Percentiles rank a stretch among this genome's conserved stretches.
Evolutionary conservation across 2,329 filamentous ascomycete genomes (phyloP).

Genomic region (Colletotrichum tamarilloi): DNA sequence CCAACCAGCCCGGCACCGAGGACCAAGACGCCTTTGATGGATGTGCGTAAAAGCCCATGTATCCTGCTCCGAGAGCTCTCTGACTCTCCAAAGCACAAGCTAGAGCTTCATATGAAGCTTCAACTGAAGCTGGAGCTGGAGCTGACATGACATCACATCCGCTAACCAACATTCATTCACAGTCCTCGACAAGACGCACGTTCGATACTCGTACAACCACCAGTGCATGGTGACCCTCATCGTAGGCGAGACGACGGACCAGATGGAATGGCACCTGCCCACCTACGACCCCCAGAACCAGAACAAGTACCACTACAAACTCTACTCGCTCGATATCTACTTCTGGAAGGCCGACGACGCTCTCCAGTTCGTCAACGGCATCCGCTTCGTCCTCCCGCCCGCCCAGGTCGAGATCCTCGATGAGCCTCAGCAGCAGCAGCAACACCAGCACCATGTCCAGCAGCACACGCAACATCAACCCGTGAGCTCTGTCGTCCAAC

Average conservation of each 20-base stretch:
- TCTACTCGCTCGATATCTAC: slow-evolving; percentile 82
- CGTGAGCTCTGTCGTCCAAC: slow-evolving; percentile 78
- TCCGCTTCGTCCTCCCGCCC: slow-evolving; percentile 72
- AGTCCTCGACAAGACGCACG: slow-evolving; percentile 74
- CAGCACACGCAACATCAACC: slow-evolving; percentile 40
- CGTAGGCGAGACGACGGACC: slow-evolving; percentile 64
- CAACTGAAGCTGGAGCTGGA: neutral
- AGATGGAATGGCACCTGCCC: slow-evolving; percentile 79
- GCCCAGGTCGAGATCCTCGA: slow-evolving; percentile 72
- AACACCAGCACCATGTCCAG: slow-evolving; percentile 43
- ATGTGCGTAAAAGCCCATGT: slow-evolving; percentile 63
- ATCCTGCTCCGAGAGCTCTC: neutral
- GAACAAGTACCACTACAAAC: slow-evolving; percentile 81
- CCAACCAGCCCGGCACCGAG: slow-evolving; percentile 78
- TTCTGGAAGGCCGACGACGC: slow-evolving; percentile 83
- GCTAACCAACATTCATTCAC: neutral
- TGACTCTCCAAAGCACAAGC: neutral
- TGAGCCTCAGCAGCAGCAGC: slow-evolving; percentile 64
- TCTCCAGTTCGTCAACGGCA: slow-evolving; percentile 74
- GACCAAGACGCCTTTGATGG: slow-evolving; percentile 85
- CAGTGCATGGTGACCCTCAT: slow-evolving; percentile 76
- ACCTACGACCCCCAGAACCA: slow-evolving; percentile 78
- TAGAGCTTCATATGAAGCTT: no score
- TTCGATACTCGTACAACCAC: slow-evolving; percentile 80
- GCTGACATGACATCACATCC: no score